A percentile compares a stretch with the other conserved stretches of the same genome.
phyloP scores from a whole-genome alignment of 371 early-diverging fungal genomes.

The Actinomortierella wolfii region DNA sequence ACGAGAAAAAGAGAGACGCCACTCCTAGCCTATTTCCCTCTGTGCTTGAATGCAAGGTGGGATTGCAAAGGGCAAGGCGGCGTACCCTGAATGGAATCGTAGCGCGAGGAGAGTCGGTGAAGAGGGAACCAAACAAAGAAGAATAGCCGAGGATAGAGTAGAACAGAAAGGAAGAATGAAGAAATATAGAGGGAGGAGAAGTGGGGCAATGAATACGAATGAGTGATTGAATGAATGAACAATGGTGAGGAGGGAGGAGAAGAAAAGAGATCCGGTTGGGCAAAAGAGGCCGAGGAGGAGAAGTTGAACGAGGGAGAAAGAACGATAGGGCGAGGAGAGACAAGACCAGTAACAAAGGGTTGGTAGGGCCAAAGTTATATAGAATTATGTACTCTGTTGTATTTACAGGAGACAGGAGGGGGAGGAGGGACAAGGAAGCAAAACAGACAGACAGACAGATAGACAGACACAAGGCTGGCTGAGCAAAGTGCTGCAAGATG shows the following conservation, averaged over 20 bases:
- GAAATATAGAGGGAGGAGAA: no score
- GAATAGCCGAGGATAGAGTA: not conserved
- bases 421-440: no score
- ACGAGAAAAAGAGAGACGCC: not conserved
- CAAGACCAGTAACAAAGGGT: no score
- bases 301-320: not conserved
- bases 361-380: not conserved
- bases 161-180: not conserved
- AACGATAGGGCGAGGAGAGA: not conserved
- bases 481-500: no score
- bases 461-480: no score
- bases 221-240: not conserved
- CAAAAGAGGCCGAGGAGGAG: not conserved
- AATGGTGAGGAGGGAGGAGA: not conserved
- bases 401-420: not conserved
- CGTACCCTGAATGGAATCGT: not conserved
- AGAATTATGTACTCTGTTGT: not conserved
- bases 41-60: not conserved
- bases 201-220: not conserved
- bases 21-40: no score
- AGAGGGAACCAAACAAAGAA: no score
- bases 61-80: not conserved
- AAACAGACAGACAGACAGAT: no score
- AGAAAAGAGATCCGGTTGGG: not conserved
- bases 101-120: no score